Percentiles rank a stretch among this genome's conserved stretches.
Evolutionary conservation across 2,329 filamentous ascomycete genomes (phyloP).

Genomic region (Penicillium polonicum): DNA sequence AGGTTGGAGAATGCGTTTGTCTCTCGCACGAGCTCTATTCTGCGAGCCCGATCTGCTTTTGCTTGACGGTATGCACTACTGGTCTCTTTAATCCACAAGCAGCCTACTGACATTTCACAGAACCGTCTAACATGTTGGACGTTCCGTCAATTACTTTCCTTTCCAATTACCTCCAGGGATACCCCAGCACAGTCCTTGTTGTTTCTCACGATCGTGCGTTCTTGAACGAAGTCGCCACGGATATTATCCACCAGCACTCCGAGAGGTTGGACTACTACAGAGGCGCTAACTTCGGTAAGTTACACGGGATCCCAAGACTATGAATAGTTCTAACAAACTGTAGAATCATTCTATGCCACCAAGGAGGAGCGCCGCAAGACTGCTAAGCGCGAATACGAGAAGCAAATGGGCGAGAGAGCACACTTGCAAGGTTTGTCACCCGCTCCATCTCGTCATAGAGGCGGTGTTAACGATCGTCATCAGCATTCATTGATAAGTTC

Average conservation of each 20-base stretch:
- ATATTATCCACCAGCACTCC: constrained; percentile 98
- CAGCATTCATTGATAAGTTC: constrained; percentile 98
- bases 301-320: neutral
- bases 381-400: constrained; percentile 95
- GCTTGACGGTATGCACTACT: constrained; percentile 63
- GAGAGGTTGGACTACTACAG: constrained; percentile 98
- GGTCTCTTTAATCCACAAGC: neutral
- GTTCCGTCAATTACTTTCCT: constrained; percentile 99
- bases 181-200: constrained; percentile 91
- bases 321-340: constrained; percentile 20
- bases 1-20: constrained; percentile 99
- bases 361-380: constrained; percentile 97
- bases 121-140: constrained; percentile 99
- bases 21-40: constrained; percentile 90
- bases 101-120: constrained; percentile 44
- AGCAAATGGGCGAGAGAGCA: constrained; percentile 89
- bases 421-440: constrained; percentile 68
- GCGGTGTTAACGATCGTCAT: constrained; percentile 4
- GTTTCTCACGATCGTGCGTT: constrained; percentile 99
- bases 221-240: constrained; percentile 97
- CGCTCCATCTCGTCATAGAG: neutral
- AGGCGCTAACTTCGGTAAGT: constrained; percentile 77
- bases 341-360: constrained; percentile 91
- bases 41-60: constrained; percentile 94
- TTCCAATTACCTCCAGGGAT: constrained; percentile 88